A percentile compares a stretch with the other conserved stretches of the same genome.
Conservation (phyloP, 306 rosid species). For the Vigna nakashimae region DNA sequence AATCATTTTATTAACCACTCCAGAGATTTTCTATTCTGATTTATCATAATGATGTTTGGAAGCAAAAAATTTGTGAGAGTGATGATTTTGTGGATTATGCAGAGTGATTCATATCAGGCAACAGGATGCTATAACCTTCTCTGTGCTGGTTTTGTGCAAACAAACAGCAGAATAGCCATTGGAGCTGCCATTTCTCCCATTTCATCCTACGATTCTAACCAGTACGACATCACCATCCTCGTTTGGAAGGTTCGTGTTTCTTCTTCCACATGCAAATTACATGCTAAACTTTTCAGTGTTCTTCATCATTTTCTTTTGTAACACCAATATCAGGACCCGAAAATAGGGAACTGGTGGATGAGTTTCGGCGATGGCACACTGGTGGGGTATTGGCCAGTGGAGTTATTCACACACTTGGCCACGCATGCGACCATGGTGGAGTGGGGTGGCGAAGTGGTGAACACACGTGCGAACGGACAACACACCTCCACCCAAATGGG, state of each 20-base stretch:
- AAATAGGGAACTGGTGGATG: constrained; percentile 97
- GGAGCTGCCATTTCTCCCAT: constrained; percentile 97
- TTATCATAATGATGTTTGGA: no score
- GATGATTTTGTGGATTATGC: constrained; percentile 33
- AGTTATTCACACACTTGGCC: constrained; percentile 84
- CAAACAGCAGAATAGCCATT: constrained; percentile 78
- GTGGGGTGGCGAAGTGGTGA: constrained; percentile 98
- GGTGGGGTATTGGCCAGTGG: constrained; percentile 95
- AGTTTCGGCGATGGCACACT: constrained; percentile 75
- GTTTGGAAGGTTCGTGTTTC: constrained; percentile 79
- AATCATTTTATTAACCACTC: no score
- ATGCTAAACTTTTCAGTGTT: background rate
- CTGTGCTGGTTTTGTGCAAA: constrained; percentile 90
- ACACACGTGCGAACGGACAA: constrained; percentile 63
- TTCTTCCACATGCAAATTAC: background rate
- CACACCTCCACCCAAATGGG: constrained; percentile 98
- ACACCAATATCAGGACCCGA: constrained; percentile 66
- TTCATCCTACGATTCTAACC: constrained; percentile 65
- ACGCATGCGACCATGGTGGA: constrained; percentile 92
- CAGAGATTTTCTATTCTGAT: no score
- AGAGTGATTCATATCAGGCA: constrained; percentile 88
- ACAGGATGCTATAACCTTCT: constrained; percentile 96
- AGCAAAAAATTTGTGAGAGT: background rate
- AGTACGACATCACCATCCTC: constrained; percentile 83
- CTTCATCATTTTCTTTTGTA: background rate